Base-by-base conservation (phyloP, 2,329 filamentous ascomycete species). In the Aureobasidium sp. region DNA sequence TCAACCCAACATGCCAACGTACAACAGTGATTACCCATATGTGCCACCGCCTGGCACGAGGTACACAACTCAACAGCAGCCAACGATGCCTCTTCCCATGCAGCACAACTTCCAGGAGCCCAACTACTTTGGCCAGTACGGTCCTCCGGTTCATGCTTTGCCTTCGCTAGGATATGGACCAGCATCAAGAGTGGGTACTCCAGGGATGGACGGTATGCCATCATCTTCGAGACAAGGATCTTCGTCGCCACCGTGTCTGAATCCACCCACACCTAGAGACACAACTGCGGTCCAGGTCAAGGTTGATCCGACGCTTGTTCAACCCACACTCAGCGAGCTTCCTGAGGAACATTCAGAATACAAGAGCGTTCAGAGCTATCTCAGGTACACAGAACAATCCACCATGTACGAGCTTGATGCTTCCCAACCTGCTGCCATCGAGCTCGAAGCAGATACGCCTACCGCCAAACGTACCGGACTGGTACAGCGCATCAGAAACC, bases 151-250 rank as follows among this genome's bases (percentile, higher is more conserved):
- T n/a, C 29, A 46, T 9, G 15, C 27, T 46, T 4, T 40, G 9
- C 53, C 53, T 29, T 40, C 29, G 6, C 37, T 46, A 4, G 53
- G 35, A 3, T 57, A 57, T 27, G 53, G 19, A 3, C 65, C 68
- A 61, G 63, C 65, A 25, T 63, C 67, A 21, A 70, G 70, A 31
- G 68, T 66, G 25, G 69, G 69, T 53, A 72, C 69, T 1, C 71
- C 73, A 7, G 66, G 73, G 58, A 72, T 71, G 5, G 73, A 76
- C 45, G 69, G 70, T 1, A 72, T 75, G 15, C 68, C 70, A 6
- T 73, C 74, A 15, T 78, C 75, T 1, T 78, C 76, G 1, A 76
- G 78, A 61, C 70, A 73, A 45, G 70, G 74, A 37, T 74, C 72
- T 1, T 72, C 73, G n/a, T 68, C 68, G 7, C 76, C 76, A 19